A percentile compares a stretch with the other conserved stretches of the same genome.
These are phyloP conservation scores for Plasmodium relictum DNA, from an alignment of 169 alveolate species.

Conservation along the genomic window DNA sequence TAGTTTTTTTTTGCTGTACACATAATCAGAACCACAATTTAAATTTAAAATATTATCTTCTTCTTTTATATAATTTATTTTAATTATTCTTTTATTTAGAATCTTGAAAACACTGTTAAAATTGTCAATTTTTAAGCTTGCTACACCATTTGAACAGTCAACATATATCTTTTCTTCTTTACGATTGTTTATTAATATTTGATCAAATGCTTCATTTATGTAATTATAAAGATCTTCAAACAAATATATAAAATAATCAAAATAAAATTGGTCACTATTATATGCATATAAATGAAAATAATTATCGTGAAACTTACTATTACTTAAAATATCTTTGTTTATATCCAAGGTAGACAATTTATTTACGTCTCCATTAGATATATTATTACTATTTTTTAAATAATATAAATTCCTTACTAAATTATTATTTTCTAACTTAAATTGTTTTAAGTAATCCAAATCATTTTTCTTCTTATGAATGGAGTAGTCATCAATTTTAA, in stretches of 20 bases:
- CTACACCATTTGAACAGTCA: conserved; percentile 75
- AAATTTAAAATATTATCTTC: conserved; percentile 29
- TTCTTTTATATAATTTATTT: conserved; percentile 44
- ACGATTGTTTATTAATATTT: conserved; percentile 6
- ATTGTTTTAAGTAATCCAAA: conserved; percentile 13
- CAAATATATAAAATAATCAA: conserved; percentile 29
- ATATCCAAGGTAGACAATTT: background rate
- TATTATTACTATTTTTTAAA: background rate
- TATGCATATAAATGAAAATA: conserved; percentile 5
- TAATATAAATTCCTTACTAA: conserved; percentile 4
- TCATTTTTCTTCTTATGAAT: conserved; percentile 33
- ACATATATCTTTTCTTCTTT: conserved; percentile 48
- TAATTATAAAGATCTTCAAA: conserved; percentile 38
- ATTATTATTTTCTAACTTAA: background rate
- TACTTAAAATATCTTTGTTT: background rate
- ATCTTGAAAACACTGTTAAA: conserved; percentile 23
- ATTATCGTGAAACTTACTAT: background rate
- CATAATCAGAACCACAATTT: conserved; percentile 83
- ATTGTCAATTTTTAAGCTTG: conserved; percentile 58
- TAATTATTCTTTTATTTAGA: conserved; percentile 62
- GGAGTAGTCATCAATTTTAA: background rate
- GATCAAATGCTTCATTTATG: conserved; percentile 14
- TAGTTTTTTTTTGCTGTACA: conserved; percentile 46
- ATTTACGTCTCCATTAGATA: background rate
- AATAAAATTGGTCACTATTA: conserved; percentile 59